These are phyloP conservation scores for Vaccinium darrowii DNA, from an alignment of 148 eudicot species.

Conservation along the genomic window DNA sequence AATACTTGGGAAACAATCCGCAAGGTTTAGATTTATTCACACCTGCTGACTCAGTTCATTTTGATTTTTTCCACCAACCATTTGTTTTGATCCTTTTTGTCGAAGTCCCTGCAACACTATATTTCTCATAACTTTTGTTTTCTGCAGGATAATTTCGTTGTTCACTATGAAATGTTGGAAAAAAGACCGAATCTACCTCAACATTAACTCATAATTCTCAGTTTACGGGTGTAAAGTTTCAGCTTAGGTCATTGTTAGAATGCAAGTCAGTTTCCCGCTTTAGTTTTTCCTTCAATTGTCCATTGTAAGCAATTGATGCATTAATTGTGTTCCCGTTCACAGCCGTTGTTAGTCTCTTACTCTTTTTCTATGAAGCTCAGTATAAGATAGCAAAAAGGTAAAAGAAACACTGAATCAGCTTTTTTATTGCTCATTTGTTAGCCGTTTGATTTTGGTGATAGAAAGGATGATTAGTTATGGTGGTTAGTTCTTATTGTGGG, in stretches of 20 bases:
- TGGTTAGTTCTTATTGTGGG: not conserved
- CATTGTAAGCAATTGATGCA: conserved; percentile 24
- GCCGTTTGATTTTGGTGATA: not conserved
- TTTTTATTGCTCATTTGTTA: not conserved
- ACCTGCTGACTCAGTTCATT: not conserved
- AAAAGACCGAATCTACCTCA: conserved; percentile 72
- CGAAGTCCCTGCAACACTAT: not conserved
- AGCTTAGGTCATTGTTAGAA: conserved; percentile 27
- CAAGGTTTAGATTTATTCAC: conserved; percentile 48
- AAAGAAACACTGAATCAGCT: conserved; percentile 2
- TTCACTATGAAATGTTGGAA: conserved; percentile 70
- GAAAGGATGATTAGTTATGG: not conserved
- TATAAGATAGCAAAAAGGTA: not conserved
- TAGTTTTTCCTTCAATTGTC: conserved; percentile 9
- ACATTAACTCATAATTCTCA: conserved; percentile 32
- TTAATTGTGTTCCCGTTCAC: conserved; percentile 11
- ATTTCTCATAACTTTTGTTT: not conserved
- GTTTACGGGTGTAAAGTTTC: conserved; percentile 33
- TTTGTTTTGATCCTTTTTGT: not conserved
- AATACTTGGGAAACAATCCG: conserved; percentile 79
- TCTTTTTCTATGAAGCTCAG: conserved; percentile 9
- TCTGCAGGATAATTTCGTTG: conserved; percentile 78
- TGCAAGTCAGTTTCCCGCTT: conserved; percentile 16
- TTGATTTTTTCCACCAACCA: not conserved
- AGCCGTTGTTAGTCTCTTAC: conserved; percentile 5